Base-by-base conservation (phyloP, 2,329 filamentous ascomycete genomes). In the Cadophora gregata region DNA sequence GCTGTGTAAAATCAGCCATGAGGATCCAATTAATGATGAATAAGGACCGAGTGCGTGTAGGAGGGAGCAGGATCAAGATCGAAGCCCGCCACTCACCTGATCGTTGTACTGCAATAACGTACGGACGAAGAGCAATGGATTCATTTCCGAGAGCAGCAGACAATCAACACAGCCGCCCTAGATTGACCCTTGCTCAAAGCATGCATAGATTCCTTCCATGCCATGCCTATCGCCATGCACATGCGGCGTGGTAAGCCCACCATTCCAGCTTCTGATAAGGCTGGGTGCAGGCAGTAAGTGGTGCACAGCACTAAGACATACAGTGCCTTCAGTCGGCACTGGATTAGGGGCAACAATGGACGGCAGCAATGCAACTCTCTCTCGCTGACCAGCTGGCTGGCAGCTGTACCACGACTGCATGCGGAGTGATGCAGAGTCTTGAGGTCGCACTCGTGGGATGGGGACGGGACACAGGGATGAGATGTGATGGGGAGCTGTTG, bases 141-240 rank as follows among this genome's bases (percentile, higher is more conserved):
- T 71, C 69, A 71, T 71, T 45, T 69, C 69, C 67, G 69, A 66
- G 59, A 50, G 24, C 50, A 58, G 53, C 9, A 31, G n/a, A 16
- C 21, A 61, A 27, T 48, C 24, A 60, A 42, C 42, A 56, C 47
- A 62, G 24, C 27, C 47, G 24, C 27, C 47, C 38, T 42, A 58
- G 53, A 27, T 25, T 42, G 27, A 61, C 31, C 25, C 9, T 62
- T 25, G 51, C 16, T 29, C 33, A 6, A 24, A 14, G 8, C 38
- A 42, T 10, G 38, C 19, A n/a, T 24, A 19, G 1, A 38, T 19
- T 33, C 21, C 29, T 12, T 45, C 19, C 55, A 60, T 29, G 58
- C 62, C 50, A 61, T 58, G 33, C 53, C 53, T 38, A 58, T 38
- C 42, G 53, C 53, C 53, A 58, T 58, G 53, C 53, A 59, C 19